Evolutionary conservation across 495 filamentous ascomycete species (phyloP), one percentile per base, ranked within the genome.

Genomic region (Penicillium roqueforti): DNA sequence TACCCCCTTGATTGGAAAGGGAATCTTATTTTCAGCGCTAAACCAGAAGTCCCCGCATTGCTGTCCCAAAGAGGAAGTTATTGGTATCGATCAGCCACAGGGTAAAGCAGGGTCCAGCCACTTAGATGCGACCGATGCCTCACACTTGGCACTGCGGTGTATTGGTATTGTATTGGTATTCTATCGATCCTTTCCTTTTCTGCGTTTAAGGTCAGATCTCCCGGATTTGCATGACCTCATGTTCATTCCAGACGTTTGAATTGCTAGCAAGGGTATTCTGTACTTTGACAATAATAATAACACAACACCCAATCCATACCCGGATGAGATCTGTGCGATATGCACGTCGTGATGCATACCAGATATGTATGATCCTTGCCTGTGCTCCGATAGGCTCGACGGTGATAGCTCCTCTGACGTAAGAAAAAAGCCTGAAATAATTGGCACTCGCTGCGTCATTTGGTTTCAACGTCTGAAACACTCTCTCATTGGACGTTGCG

Each of bases 61-160:
- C 55, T 37, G 10, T 10, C 34, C 31, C 36, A 3, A 56, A 60
- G 7, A 18, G 47, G 63, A 5, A 60, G 55, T 20, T 46, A 36
- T 29, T 54, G 53, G 13, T 57, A 53, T 34, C 22, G 57, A 66
- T 66, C 63, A 52, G 26, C 54, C 56, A 49, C 57, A 61, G 46
- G 54, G 37, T 32, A 46, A 45, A 43, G 22, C 53, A 65, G 59
- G 62, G 51, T 26, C 54, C 52, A 56, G 26, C 57, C 56, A 62
- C 51, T 58, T 20, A 55, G 3, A 39, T 10, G 7, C 9, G 36
- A 31, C 10, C 3, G 2, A 13, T 31, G 28, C 28, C 28, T 31
- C 28, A 31, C 28, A 31, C 9, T 31, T 13, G 28, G 3, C 3
- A 10, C 3, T 11, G n/a, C n/a, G n/a, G n/a, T n/a, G n/a, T n/a